phyloP scores from a whole-genome alignment of 768 basidiomycete species.

The Auricularia sp. region DNA sequence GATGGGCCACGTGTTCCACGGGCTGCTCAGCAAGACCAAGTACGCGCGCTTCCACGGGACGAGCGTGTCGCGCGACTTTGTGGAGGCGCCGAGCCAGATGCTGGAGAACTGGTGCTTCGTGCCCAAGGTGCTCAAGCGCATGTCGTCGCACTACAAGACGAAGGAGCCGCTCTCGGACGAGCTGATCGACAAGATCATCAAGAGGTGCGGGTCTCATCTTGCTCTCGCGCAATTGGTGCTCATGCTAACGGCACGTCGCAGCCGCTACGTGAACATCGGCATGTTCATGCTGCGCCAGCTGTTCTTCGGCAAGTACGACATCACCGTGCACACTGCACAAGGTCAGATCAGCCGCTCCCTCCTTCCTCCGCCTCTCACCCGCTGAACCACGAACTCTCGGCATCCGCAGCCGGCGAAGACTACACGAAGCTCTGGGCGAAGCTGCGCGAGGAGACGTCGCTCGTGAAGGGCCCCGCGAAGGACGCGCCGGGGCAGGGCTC shows the following conservation, averaged over 20 bases:
- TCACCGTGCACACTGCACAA: slow-evolving; percentile 63
- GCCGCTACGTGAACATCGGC: slow-evolving; percentile 68
- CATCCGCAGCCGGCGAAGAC: slow-evolving; percentile 43
- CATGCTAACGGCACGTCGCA: slow-evolving; percentile 5
- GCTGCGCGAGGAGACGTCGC: slow-evolving; percentile 56
- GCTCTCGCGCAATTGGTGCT: too few species aligned
- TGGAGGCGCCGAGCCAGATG: slow-evolving; percentile 89
- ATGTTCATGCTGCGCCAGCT: slow-evolving; percentile 74
- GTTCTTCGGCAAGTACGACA: slow-evolving; percentile 75
- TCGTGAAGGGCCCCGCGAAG: slow-evolving; percentile 49
- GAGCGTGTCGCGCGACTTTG: slow-evolving; percentile 70
- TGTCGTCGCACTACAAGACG: slow-evolving; percentile 76
- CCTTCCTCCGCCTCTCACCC: not conserved
- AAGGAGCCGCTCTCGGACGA: slow-evolving; percentile 60
- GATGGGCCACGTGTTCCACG: slow-evolving; percentile 53
- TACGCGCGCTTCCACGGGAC: slow-evolving; percentile 79
- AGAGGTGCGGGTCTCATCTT: slow-evolving; percentile 38
- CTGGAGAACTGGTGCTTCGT: slow-evolving; percentile 93
- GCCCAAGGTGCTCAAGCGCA: slow-evolving; percentile 58
- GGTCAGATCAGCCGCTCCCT: slow-evolving; percentile 25
- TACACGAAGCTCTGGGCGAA: slow-evolving; percentile 75
- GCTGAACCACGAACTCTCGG: slow-evolving; percentile 3
- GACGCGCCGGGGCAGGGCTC: slow-evolving; percentile 59
- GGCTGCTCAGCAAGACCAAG: slow-evolving; percentile 55
- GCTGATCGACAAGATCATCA: slow-evolving; percentile 69